phyloP scores from a whole-genome alignment of 495 filamentous ascomycete genomes.

The Hypoxylon lienhwacheense region DNA sequence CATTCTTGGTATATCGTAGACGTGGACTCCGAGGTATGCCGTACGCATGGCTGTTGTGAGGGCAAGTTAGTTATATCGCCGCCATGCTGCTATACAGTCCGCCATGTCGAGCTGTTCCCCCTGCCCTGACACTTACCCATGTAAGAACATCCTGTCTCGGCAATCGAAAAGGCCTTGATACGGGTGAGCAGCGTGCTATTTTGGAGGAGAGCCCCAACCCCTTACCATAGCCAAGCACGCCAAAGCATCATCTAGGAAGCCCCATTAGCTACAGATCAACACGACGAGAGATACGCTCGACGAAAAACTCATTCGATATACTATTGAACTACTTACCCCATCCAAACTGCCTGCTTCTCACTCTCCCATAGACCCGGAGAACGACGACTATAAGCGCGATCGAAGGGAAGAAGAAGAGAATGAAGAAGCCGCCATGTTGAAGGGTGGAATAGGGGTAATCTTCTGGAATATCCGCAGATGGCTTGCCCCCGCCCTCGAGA shows the following conservation, averaged over 20 bases:
- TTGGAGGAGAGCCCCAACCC: background rate
- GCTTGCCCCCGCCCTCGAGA: slow-evolving; percentile 21
- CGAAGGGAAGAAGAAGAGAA: slow-evolving; percentile 37
- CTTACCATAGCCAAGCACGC: slow-evolving; percentile 49
- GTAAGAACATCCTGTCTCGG: slow-evolving; percentile 48
- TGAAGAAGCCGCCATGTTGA: slow-evolving; percentile 35
- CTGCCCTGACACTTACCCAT: slow-evolving; percentile 43
- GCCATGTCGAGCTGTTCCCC: background rate
- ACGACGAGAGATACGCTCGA: background rate
- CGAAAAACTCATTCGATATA: background rate
- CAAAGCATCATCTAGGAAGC: slow-evolving; percentile 44
- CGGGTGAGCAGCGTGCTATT: slow-evolving; percentile 15
- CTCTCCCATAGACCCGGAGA: slow-evolving; percentile 37
- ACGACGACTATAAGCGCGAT: slow-evolving; percentile 28
- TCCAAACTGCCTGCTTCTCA: slow-evolving; percentile 42
- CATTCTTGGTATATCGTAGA: slow-evolving; percentile 47
- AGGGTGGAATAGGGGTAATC: slow-evolving; percentile 36
- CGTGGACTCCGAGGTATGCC: slow-evolving; percentile 55
- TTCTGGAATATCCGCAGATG: slow-evolving; percentile 15
- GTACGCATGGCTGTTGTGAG: slow-evolving; percentile 51
- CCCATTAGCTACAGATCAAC: background rate
- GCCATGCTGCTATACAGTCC: too few relatives aligned
- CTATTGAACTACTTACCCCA: slow-evolving; percentile 30
- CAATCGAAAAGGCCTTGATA: slow-evolving; percentile 41
- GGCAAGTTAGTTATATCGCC: slow-evolving; percentile 16